Conservation (phyloP, 768 basidiomycete species). For the Auriscalpium vulgare region DNA sequence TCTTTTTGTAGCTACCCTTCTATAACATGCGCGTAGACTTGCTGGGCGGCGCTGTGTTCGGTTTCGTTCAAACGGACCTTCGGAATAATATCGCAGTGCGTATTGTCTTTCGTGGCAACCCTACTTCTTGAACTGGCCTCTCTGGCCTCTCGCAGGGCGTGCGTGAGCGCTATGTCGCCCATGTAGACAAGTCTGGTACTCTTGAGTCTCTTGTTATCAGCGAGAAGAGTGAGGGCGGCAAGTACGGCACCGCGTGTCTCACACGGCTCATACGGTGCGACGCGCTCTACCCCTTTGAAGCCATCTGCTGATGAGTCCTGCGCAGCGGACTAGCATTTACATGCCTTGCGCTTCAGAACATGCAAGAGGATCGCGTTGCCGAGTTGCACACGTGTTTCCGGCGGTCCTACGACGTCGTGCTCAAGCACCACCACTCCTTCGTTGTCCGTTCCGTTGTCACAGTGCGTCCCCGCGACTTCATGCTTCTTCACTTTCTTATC, state of each 20-base stretch:
- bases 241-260: conserved; percentile 51
- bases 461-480: conserved; percentile 36
- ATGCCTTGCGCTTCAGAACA: conserved; percentile 57
- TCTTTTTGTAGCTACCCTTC: not conserved
- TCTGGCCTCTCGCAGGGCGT: conserved; percentile 42
- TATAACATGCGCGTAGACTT: conserved; percentile 37
- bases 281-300: conserved; percentile 4
- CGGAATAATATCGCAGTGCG: conserved; percentile 56
- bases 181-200: conserved; percentile 38
- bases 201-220: conserved; percentile 52
- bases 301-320: not conserved
- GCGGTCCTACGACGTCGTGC: conserved; percentile 59
- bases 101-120: not conserved
- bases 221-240: conserved; percentile 36
- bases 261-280: conserved; percentile 59
- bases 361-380: conserved; percentile 43
- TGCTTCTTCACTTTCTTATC: not conserved
- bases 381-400: conserved; percentile 66
- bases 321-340: conserved; percentile 60
- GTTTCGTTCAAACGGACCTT: conserved; percentile 67
- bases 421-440: conserved; percentile 60
- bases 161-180: conserved; percentile 42
- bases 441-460: conserved; percentile 56
- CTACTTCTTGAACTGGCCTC: not conserved
- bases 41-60: conserved; percentile 60